Percentiles rank a stretch among this genome's conserved stretches.
Conservation (phyloP, 352 stramenopile species). For the Blastocystis sp. region DNA sequence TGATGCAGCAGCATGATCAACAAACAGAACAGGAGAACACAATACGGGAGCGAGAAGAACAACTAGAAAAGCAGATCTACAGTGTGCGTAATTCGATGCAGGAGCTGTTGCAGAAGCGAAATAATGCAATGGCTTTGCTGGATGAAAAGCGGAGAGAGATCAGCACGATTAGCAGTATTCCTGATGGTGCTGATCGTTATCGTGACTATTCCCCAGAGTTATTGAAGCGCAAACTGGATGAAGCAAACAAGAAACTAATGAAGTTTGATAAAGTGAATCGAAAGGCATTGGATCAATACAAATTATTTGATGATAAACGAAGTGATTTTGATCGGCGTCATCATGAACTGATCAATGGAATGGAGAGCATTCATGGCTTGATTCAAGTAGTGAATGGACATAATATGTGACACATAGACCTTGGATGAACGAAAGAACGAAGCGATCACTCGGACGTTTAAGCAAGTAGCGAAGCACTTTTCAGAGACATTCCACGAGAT, state of each 20-base stretch:
- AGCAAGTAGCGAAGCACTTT: constrained; percentile 93
- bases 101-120: constrained; percentile 75
- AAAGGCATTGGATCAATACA: constrained; percentile 98
- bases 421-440: constrained; percentile 93
- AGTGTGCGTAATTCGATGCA: constrained; percentile 75
- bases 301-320: constrained; percentile 82
- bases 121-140: constrained; percentile 77
- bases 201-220: constrained; percentile 77
- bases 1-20: constrained; percentile 67
- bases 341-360: constrained; percentile 87
- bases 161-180: constrained; percentile 89
- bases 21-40: constrained; percentile 66
- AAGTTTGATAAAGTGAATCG: constrained; percentile 99
- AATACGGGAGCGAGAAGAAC: constrained; percentile 70
- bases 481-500: constrained; percentile 94
- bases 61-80: constrained; percentile 76
- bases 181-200: constrained; percentile 81
- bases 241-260: constrained; percentile 88
- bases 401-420: constrained; percentile 64
- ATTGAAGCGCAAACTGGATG: constrained; percentile 87
- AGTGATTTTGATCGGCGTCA: constrained; percentile 85
- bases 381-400: constrained; percentile 66
- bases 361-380: constrained; percentile 80
- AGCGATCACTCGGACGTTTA: constrained; percentile 96
- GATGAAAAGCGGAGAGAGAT: constrained; percentile 91